Evolutionary conservation across 345 rosid genomes (phyloP).

Genomic region (Trapa bicornis): DNA sequence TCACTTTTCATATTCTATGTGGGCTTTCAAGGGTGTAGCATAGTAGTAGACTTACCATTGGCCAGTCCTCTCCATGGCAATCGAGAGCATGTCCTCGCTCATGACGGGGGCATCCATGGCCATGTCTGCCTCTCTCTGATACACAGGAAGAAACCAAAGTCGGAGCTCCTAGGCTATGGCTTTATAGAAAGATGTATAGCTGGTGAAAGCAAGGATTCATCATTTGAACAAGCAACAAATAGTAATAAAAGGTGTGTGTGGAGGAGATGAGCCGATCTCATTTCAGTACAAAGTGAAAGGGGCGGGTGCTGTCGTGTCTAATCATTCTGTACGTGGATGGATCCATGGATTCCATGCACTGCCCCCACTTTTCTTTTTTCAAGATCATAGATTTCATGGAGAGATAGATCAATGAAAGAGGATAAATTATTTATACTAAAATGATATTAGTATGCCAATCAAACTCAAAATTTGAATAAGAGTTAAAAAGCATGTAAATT

Average conservation of each 20-base stretch:
- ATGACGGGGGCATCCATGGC: constrained; percentile 31
- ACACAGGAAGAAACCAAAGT: neutral
- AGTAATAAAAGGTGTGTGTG: neutral
- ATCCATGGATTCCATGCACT: neutral
- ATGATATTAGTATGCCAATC: too few species aligned
- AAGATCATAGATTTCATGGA: too few species aligned
- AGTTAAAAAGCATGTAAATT: too few species aligned
- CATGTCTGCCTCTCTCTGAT: neutral
- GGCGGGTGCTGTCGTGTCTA: neutral
- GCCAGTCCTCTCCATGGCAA: constrained; percentile 76
- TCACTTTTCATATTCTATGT: too few species aligned
- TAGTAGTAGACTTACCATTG: constrained; percentile 59
- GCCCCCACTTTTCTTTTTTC: too few species aligned
- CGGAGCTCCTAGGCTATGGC: neutral
- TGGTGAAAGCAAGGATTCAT: neutral
- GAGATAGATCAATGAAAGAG: too few species aligned
- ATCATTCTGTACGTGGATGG: neutral
- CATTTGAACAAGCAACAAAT: too few species aligned
- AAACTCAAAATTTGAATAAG: too few species aligned
- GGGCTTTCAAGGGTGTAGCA: neutral
- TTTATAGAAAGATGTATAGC: neutral
- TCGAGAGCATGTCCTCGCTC: constrained; percentile 28
- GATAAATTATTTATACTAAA: too few species aligned
- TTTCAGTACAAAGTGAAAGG: neutral
- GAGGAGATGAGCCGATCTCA: constrained; percentile 2